Evolutionary conservation across 2,329 filamentous ascomycete species (phyloP).

Genomic region (Botrytis fragariae): DNA sequence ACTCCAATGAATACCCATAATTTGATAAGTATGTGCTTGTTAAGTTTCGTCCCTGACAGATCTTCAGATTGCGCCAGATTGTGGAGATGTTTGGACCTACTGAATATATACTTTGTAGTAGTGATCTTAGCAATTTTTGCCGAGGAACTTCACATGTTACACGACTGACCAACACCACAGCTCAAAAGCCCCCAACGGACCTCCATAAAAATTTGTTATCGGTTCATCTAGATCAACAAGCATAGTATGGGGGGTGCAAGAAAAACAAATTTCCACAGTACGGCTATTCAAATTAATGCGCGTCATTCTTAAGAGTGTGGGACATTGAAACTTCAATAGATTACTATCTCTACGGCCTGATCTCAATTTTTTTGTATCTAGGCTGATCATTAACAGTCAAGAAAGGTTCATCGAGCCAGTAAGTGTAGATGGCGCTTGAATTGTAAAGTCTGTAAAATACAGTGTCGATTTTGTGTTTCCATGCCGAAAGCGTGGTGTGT

Average conservation of each 20-base stretch:
- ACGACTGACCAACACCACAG: background rate
- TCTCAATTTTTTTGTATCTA: background rate
- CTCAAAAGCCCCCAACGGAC: background rate
- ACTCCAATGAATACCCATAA: background rate
- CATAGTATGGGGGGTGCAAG: background rate
- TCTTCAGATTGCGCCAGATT: background rate
- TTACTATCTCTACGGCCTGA: background rate
- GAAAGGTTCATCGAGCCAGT: background rate
- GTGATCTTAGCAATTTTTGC: background rate
- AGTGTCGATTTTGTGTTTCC: background rate
- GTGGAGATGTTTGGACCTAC: background rate
- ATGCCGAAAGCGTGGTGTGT: background rate
- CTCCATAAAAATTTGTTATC: background rate
- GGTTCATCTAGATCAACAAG: background rate
- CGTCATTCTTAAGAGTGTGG: background rate
- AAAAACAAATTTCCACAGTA: background rate
- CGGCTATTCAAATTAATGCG: background rate
- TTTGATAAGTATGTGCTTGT: background rate
- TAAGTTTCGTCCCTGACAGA: background rate
- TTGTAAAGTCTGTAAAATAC: too few relatives aligned
- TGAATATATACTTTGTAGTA: background rate
- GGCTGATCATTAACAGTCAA: background rate
- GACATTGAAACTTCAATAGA: background rate
- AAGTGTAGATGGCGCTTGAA: background rate
- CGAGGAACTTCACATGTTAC: conserved; percentile 4